Base-by-base conservation (phyloP, 1,139 yeast genomes). In the Geotrichum klebahnii region DNA sequence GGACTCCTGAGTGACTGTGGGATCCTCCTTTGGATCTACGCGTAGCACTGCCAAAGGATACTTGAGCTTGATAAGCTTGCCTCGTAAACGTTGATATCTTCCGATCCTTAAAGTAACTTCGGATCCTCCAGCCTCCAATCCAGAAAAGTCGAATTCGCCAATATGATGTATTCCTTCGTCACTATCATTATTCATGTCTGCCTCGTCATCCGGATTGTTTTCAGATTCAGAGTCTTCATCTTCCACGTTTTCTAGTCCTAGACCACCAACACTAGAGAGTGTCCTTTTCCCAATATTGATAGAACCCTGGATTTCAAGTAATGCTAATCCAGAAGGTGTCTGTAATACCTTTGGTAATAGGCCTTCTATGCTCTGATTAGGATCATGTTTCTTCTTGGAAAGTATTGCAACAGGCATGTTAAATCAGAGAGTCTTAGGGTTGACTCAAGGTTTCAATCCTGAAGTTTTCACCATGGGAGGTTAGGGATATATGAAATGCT, bases 1-100 rank as follows among this genome's bases (percentile, higher is more conserved):
- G 26, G 34, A 46, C 37, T 53, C 52, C 38, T 48, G 47, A 20
- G 46, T 43, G 34, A 44, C 4, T 48, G 35, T 26, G 32, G 50
- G 17, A 47, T 35, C 31, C 16, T 50, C 51, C 1, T 47, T 44
- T 3, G 44, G 54, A 5, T 50, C 52, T 56, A 58, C 53, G 38
- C 59, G 52, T 29, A 67, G 35, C 2, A 67, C 53, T 1, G 73
- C 73, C 38, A 70, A 43, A 20, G 74, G 74, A 20, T 57, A 57
- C 26, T 59, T 56, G 40, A 70, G 58, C 38, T 66, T 62, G 40
- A 58, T 61, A 8, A 70, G 50, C 37, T 59, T 61, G 26, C 73
- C 73, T 16, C 65, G 57, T 26, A 69, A 53, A 16, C 65, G 53
- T 57, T 69, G 73, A 36, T 65, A 64, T 16, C 54, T 55, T 5